Evolutionary conservation across 192 early-diverging fungal species (phyloP).

Genomic region (Kickxella alabastrina): DNA sequence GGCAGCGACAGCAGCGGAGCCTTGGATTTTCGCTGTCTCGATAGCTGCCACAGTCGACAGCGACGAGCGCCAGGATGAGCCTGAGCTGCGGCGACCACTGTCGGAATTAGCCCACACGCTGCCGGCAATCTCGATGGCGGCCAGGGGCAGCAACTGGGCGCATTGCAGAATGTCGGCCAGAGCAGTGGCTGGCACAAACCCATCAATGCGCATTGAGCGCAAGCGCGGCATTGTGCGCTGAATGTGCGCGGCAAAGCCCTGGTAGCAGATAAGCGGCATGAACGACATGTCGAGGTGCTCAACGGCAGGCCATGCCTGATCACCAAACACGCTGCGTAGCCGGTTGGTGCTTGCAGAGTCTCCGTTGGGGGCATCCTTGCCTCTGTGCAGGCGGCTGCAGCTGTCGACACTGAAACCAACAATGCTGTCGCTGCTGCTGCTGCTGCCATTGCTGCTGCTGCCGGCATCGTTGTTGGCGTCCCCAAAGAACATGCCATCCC

Average conservation of each 20-base stretch:
- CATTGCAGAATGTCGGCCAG: constrained; percentile 22
- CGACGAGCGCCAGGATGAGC: constrained; percentile 21
- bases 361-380: neutral
- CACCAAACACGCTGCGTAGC: constrained; percentile 26
- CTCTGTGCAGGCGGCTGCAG: constrained; percentile 8
- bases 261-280: constrained; percentile 42
- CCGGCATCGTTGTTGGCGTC: neutral
- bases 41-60: constrained; percentile 10
- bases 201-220: constrained; percentile 29
- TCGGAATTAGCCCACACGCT: constrained; percentile 32
- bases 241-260: constrained; percentile 24
- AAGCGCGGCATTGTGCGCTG: constrained; percentile 24
- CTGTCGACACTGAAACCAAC: constrained; percentile 14
- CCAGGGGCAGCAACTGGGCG: constrained; percentile 10
- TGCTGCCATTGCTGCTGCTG: neutral
- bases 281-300: constrained; percentile 40
- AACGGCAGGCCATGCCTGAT: constrained; percentile 20
- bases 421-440: constrained; percentile 1
- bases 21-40: neutral
- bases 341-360: constrained; percentile 1
- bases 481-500: neutral
- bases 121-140: constrained; percentile 22
- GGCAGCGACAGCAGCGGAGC: too few relatives aligned
- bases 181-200: constrained; percentile 29
- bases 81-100: constrained; percentile 15